phyloP scores from a whole-genome alignment of 2,329 filamentous ascomycete genomes.

The Lachnellula occidentalis region DNA sequence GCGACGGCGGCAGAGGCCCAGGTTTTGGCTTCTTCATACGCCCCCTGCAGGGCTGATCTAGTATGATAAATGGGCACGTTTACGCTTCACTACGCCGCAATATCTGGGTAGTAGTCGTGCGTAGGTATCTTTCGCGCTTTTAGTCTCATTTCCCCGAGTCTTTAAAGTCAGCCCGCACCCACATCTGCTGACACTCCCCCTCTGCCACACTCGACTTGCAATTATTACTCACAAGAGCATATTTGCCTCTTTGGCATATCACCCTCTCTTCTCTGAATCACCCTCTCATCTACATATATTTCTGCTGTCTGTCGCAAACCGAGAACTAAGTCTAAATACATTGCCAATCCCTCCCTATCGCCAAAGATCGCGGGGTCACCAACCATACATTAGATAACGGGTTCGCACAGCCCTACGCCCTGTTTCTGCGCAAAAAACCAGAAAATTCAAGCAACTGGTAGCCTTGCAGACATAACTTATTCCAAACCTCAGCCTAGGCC shows the following conservation, averaged over 20 bases:
- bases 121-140: neutral
- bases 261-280: neutral
- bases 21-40: neutral
- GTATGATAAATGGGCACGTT: neutral
- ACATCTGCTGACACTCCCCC: conserved; percentile 24
- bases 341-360: neutral
- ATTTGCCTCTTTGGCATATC: neutral
- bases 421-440: neutral
- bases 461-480: conserved; percentile 3
- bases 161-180: conserved; percentile 25
- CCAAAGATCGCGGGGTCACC: conserved; percentile 1
- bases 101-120: neutral
- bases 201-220: neutral
- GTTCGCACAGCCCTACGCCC: conserved; percentile 7
- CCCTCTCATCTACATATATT: neutral
- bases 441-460: neutral
- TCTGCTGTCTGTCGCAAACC: neutral
- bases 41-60: neutral
- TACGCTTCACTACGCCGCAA: neutral
- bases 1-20: neutral
- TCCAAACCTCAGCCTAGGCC: conserved; percentile 1
- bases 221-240: neutral
- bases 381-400: neutral
- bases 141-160: conserved; percentile 3
- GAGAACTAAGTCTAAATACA: neutral